Conservation (phyloP, 345 rosid genomes). For the Abelmoschus esculentus region DNA sequence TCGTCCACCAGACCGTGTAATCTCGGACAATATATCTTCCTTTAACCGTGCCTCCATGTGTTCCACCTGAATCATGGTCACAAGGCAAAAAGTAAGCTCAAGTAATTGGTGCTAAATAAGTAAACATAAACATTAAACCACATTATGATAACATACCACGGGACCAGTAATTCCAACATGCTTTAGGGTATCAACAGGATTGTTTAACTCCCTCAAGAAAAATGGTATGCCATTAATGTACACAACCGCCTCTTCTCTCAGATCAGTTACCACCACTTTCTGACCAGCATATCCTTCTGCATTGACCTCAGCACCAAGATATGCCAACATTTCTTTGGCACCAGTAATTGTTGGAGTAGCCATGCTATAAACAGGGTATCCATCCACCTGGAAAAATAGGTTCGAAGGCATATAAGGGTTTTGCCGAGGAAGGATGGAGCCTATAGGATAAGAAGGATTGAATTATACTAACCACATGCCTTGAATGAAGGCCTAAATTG, state of each 20-base stretch:
- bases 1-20: conserved; percentile 62
- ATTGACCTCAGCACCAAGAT: conserved; percentile 59
- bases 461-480: not conserved
- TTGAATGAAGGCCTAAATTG: not conserved
- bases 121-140: not conserved
- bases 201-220: conserved; percentile 81
- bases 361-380: conserved; percentile 93
- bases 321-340: conserved; percentile 80
- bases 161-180: conserved; percentile 90
- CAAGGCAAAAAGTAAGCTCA: conserved; percentile 7
- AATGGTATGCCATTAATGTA: conserved; percentile 89
- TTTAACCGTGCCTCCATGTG: conserved; percentile 79
- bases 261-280: conserved; percentile 66
- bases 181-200: conserved; percentile 88
- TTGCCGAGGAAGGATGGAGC: not conserved
- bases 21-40: conserved; percentile 81
- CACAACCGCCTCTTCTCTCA: conserved; percentile 93
- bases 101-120: not conserved
- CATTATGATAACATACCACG: conserved; percentile 43
- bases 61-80: conserved; percentile 55
- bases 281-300: conserved; percentile 32
- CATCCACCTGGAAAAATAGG: conserved; percentile 58
- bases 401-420: not conserved
- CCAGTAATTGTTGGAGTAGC: conserved; percentile 87
- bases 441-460: not conserved